Evolutionary conservation across 2,329 filamentous ascomycete species (phyloP), one percentile per base, ranked within the genome.

Genomic region (Coniochaeta sp.): DNA sequence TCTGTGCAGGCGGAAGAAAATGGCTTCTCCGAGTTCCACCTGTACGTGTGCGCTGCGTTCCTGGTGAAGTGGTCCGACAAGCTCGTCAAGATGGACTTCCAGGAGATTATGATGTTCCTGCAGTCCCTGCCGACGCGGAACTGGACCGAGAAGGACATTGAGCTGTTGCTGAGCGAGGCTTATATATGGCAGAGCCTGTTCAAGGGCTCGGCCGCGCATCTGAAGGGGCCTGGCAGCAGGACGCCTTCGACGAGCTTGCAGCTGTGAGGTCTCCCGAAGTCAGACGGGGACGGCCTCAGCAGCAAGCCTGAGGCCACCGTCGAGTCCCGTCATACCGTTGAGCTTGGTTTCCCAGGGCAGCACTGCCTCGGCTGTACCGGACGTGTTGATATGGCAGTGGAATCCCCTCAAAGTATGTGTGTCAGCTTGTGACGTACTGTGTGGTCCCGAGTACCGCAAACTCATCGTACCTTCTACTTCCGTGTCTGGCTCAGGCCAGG

Each of bases 71-170:
- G 96, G 96, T 96, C 93, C 7, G 89, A 95, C 66, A 91, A 96
- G 72, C 82, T 99, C 54, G 83, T 93, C 62, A 95, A 92, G 73
- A 98, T 98, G 93, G 95, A 99, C 73, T 98, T 98, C 66, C 83
- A 98, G 77, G 93, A 97, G 74, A 89, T 96, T 62, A 97, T 99
- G 93, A 99, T 99, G 93, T 99, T 99, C 71, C 78, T 99, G 59
- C 95, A 99, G 76, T 90, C 91, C 52, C 78, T 99, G 60, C 95
- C 96, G 3, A 99, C 96, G 7, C 89, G 89, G 67, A 84, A 89
- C 59, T 99, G 95, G 95, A 97, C 91, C 1, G 95, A 97, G 72
- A 98, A 98, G 77, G 95, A 99, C 70, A 96, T 99, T 68, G 95
- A 98, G 73, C 82, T 99, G 61, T 79, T 99, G 59, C 81, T 99